Conservation (phyloP, 2,329 filamentous ascomycete species). For the Mariannaea elegans region DNA sequence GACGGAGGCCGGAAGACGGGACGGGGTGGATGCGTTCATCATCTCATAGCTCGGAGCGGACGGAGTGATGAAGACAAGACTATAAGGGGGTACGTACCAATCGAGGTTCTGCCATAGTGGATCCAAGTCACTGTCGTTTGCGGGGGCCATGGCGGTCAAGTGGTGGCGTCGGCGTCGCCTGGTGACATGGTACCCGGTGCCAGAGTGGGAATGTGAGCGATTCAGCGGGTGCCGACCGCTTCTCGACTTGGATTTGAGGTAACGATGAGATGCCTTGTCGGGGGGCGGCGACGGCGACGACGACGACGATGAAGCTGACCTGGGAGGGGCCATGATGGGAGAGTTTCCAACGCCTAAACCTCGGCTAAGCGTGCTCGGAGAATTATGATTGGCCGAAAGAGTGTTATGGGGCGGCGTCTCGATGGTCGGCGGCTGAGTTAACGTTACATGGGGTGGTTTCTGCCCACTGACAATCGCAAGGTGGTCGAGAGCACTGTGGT, state of each 20-base stretch:
- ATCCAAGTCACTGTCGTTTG: constrained; percentile 53
- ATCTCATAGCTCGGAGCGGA: background rate
- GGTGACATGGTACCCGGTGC: constrained; percentile 39
- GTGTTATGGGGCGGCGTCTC: constrained; percentile 16
- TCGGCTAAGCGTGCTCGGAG: constrained; percentile 26
- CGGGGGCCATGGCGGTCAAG: constrained; percentile 48
- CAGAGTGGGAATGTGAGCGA: constrained; percentile 18
- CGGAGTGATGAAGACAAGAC: background rate
- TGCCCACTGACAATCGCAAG: constrained; percentile 6
- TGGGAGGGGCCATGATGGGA: constrained; percentile 34
- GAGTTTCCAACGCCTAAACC: constrained; percentile 35
- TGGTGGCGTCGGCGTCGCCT: constrained; percentile 33
- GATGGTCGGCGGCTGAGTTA: constrained; percentile 35
- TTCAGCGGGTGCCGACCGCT: constrained; percentile 21
- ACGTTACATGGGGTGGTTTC: constrained; percentile 40
- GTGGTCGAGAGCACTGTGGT: constrained; percentile 6
- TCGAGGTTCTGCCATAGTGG: constrained; percentile 79
- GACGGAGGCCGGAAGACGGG: constrained; percentile 19
- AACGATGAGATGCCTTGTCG: constrained; percentile 42
- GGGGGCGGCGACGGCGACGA: constrained; percentile 28
- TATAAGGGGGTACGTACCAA: constrained; percentile 64
- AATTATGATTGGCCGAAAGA: constrained; percentile 30
- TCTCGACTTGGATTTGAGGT: constrained; percentile 41
- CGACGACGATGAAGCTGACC: constrained; percentile 29
- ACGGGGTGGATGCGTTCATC: constrained; percentile 27